Conservation (phyloP, 768 basidiomycete species). For the Naganishia randhawae region DNA sequence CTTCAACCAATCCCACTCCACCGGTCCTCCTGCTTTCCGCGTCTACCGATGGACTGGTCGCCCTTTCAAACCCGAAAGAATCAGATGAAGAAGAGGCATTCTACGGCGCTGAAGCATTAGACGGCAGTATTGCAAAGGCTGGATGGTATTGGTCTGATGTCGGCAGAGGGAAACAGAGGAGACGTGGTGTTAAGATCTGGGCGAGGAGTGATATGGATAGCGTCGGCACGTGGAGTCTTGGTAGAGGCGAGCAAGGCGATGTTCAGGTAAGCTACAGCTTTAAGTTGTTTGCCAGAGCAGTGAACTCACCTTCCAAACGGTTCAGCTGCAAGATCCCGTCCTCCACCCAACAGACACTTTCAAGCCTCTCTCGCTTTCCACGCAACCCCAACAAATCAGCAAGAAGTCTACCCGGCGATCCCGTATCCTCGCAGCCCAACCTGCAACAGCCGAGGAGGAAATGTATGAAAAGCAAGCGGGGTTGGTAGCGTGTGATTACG, state of each 20-base stretch:
- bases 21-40: conserved; percentile 66
- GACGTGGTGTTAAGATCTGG: conserved; percentile 58
- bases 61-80: conserved; percentile 56
- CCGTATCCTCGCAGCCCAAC: conserved; percentile 23
- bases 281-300: not conserved
- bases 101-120: conserved; percentile 77
- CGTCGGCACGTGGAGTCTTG: conserved; percentile 71
- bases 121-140: conserved; percentile 59
- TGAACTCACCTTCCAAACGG: not conserved
- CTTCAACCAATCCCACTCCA: conserved; percentile 40
- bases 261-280: conserved; percentile 40
- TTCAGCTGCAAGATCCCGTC: conserved; percentile 35
- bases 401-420: conserved; percentile 30
- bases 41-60: conserved; percentile 78
- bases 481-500: conserved; percentile 39
- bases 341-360: conserved; percentile 39
- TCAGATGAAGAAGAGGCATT: conserved; percentile 83
- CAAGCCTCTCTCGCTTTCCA: conserved; percentile 33
- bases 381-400: not conserved
- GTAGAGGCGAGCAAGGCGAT: conserved; percentile 37
- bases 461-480: conserved; percentile 27
- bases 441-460: conserved; percentile 39
- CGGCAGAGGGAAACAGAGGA: conserved; percentile 32
- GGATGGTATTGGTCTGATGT: conserved; percentile 67
- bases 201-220: conserved; percentile 93